These are phyloP conservation scores for Spiraea crenata DNA, from an alignment of 331 rosid species.

Conservation along the genomic window DNA sequence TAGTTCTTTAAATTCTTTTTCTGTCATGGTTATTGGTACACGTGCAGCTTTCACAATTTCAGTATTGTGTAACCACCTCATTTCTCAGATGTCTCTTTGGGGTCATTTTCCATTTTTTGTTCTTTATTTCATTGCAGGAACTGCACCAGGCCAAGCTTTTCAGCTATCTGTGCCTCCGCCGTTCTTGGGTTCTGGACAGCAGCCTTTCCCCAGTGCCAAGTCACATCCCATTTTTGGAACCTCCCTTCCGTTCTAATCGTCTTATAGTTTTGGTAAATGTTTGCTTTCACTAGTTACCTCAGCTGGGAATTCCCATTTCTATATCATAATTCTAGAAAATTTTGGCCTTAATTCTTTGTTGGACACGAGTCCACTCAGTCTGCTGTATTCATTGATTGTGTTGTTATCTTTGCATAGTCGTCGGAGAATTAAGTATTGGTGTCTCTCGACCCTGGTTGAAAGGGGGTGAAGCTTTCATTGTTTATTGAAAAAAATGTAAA, in stretches of 20 bases:
- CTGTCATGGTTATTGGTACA: neutral
- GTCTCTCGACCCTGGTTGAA: neutral
- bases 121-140: slow-evolving; percentile 41
- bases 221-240: slow-evolving; percentile 57
- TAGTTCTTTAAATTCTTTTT: neutral
- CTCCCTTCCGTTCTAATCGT: slow-evolving; percentile 44
- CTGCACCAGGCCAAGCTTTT: slow-evolving; percentile 51
- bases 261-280: slow-evolving; percentile 45
- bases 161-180: slow-evolving; percentile 58
- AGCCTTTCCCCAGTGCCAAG: slow-evolving; percentile 53
- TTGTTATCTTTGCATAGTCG: neutral
- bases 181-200: slow-evolving; percentile 49
- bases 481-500: neutral
- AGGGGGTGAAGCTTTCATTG: neutral
- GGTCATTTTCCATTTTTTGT: neutral
- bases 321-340: neutral
- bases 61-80: neutral
- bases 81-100: neutral
- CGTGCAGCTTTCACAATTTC: neutral
- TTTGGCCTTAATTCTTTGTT: slow-evolving; percentile 3
- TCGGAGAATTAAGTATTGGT: neutral
- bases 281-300: slow-evolving; percentile 1
- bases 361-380: slow-evolving; percentile 1
- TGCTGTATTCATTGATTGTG: neutral
- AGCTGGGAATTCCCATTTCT: neutral